These are phyloP conservation scores for Tetrahymena thermophila DNA, from an alignment of 73 alveolate genomes.

Conservation along the genomic window DNA sequence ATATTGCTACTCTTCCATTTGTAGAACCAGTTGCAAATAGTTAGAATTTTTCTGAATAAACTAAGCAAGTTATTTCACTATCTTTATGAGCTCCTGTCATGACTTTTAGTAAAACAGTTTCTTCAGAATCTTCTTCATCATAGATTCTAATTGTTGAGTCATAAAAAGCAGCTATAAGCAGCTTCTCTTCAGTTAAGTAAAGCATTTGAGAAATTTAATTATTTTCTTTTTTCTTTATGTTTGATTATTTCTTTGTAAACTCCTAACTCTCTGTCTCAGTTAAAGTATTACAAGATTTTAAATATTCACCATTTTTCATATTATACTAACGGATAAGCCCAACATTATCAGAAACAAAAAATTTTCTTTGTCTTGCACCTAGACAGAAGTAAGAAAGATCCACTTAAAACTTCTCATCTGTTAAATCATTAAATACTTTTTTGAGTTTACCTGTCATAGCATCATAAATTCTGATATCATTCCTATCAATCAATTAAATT, in stretches of 20 bases:
- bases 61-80: constrained; percentile 80
- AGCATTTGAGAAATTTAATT: constrained; percentile 47
- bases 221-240: constrained; percentile 48
- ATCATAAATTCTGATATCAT: constrained; percentile 84
- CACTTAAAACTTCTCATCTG: constrained; percentile 70
- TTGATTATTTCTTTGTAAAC: constrained; percentile 49
- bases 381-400: constrained; percentile 71
- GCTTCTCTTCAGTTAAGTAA: constrained; percentile 58
- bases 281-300: constrained; percentile 28
- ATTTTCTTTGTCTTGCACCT: constrained; percentile 82
- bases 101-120: constrained; percentile 63
- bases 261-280: constrained; percentile 57
- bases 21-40: constrained; percentile 92
- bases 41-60: constrained; percentile 64
- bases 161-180: constrained; percentile 71
- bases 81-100: constrained; percentile 85
- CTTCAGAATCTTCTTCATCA: constrained; percentile 87
- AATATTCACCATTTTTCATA: constrained; percentile 77
- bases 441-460: constrained; percentile 76
- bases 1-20: constrained; percentile 78
- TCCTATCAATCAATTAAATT: background rate
- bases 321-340: constrained; percentile 84
- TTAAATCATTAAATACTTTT: constrained; percentile 72
- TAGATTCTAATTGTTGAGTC: constrained; percentile 79
- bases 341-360: constrained; percentile 77